Evolutionary conservation across 495 filamentous ascomycete species (phyloP).

Genomic region (Filosporella fistucella): DNA sequence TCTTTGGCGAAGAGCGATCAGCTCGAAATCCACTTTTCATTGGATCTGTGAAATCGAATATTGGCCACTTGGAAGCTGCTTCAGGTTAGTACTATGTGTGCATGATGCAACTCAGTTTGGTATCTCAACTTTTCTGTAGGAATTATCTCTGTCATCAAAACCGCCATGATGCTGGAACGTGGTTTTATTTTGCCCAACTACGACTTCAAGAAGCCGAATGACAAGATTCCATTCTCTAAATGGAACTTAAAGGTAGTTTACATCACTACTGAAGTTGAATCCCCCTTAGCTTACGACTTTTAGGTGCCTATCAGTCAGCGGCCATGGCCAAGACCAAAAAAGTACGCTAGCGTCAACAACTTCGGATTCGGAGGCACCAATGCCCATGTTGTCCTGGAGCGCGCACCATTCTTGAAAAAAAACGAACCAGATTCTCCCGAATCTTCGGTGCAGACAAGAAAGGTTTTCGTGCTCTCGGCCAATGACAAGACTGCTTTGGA

Average conservation of each 20-base stretch:
- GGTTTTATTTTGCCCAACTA: constrained; percentile 46
- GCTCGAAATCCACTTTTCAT: constrained; percentile 43
- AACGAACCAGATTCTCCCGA: not conserved
- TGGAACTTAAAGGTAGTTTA: constrained; percentile 38
- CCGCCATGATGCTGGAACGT: constrained; percentile 52
- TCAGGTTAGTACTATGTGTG: constrained; percentile 38
- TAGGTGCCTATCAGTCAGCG: constrained; percentile 33
- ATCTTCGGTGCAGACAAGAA: constrained; percentile 17
- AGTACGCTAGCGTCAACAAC: constrained; percentile 47
- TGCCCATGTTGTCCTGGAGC: constrained; percentile 51
- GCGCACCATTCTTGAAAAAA: constrained; percentile 13
- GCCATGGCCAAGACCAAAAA: constrained; percentile 21
- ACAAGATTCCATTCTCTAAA: constrained; percentile 38
- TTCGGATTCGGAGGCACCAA: constrained; percentile 55
- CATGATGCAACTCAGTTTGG: too few relatives aligned
- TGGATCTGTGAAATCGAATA: constrained; percentile 55
- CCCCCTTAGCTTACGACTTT: constrained; percentile 13
- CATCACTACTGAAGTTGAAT: not conserved
- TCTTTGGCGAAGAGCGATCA: constrained; percentile 33
- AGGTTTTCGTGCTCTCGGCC: constrained; percentile 43
- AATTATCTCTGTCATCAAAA: constrained; percentile 55
- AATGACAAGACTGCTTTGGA: constrained; percentile 39
- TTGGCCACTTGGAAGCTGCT: constrained; percentile 58
- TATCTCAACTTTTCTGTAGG: constrained; percentile 21
- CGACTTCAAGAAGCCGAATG: constrained; percentile 47